A percentile compares a stretch with the other conserved stretches of the same genome.
Evolutionary conservation across 2,329 filamentous ascomycete genomes (phyloP).

Genomic region (Pyricularia sp.): DNA sequence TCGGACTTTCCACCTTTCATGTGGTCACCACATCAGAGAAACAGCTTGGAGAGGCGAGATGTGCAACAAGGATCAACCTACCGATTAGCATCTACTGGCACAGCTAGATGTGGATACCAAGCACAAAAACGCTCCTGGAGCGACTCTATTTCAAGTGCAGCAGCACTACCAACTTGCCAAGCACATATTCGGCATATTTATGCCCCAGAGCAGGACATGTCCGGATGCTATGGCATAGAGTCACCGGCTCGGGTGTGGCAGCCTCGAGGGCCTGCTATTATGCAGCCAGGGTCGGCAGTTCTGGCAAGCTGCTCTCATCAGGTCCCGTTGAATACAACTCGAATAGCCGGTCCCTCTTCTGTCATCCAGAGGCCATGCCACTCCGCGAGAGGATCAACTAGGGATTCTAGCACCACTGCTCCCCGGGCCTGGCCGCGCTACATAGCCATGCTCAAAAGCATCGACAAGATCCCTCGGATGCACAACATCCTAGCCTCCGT

Average conservation of each 20-base stretch:
- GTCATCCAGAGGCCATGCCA: background rate
- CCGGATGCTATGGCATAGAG: background rate
- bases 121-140: background rate
- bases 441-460: conserved; percentile 31
- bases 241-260: background rate
- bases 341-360: background rate
- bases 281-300: background rate
- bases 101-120: background rate
- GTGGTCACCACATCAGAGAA: background rate
- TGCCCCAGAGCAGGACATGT: background rate
- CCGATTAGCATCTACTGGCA: background rate
- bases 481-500: conserved; percentile 33
- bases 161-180: background rate
- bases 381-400: background rate
- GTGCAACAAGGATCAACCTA: background rate
- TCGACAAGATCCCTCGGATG: conserved; percentile 29
- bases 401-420: background rate
- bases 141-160: background rate
- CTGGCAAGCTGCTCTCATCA: background rate
- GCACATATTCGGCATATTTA: background rate
- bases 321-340: background rate
- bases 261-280: background rate
- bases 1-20: background rate
- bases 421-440: conserved; percentile 19
- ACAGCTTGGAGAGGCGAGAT: background rate